Percentiles rank a stretch among this genome's conserved stretches.
phyloP scores from a whole-genome alignment of 2,329 filamentous ascomycete species.

The Fusarium sp. region DNA sequence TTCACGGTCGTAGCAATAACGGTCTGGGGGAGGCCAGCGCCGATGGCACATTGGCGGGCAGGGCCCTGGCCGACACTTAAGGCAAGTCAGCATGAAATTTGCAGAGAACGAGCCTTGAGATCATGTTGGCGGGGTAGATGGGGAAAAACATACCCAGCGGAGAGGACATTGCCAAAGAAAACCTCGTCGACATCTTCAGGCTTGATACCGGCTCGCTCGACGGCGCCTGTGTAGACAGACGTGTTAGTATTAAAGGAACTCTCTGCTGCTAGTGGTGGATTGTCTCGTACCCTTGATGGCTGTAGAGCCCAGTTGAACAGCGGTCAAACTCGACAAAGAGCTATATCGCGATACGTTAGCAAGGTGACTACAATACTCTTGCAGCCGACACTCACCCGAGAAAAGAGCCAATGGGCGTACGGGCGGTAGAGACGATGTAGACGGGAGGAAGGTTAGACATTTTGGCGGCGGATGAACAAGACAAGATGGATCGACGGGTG shows the following conservation, averaged over 20 bases:
- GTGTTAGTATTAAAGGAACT: slow-evolving; percentile 5
- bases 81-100: slow-evolving; percentile 24
- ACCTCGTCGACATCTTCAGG: slow-evolving; percentile 93
- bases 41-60: slow-evolving; percentile 91
- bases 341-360: slow-evolving; percentile 62
- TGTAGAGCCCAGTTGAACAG: slow-evolving; percentile 86
- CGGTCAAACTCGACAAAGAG: slow-evolving; percentile 87
- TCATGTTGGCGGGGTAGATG: slow-evolving; percentile 19
- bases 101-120: background rate
- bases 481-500: slow-evolving; percentile 10
- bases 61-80: slow-evolving; percentile 92
- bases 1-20: slow-evolving; percentile 94
- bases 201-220: slow-evolving; percentile 89
- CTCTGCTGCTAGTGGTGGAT: background rate
- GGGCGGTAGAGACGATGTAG: slow-evolving; percentile 92
- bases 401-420: slow-evolving; percentile 94
- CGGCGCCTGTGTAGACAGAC: slow-evolving; percentile 66
- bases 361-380: slow-evolving; percentile 2
- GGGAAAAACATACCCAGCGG: slow-evolving; percentile 77
- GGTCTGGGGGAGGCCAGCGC: slow-evolving; percentile 82
- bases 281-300: slow-evolving; percentile 85
- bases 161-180: slow-evolving; percentile 98
- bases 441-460: slow-evolving; percentile 88
- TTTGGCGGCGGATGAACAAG: slow-evolving; percentile 47
- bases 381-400: slow-evolving; percentile 74